Percentiles rank a stretch among this genome's conserved stretches.
These are phyloP conservation scores for Fusarium torulosum DNA, from an alignment of 2,329 filamentous ascomycete genomes.

Conservation along the genomic window DNA sequence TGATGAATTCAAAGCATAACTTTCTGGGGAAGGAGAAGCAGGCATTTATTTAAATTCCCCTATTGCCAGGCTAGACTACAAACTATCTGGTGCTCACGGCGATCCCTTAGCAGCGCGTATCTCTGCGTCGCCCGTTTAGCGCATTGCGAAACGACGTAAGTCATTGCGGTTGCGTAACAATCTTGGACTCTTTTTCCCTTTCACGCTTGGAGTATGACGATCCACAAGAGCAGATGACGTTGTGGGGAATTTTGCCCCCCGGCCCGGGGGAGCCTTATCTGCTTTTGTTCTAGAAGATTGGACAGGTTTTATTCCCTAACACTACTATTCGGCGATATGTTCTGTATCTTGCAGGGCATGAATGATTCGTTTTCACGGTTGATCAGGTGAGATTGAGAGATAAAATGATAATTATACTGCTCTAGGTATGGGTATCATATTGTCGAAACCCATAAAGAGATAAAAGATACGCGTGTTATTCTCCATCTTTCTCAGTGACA, in stretches of 20 bases:
- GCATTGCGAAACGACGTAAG: constrained; percentile 8
- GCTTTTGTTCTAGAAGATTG: constrained; percentile 32
- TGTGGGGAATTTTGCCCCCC: constrained; percentile 34
- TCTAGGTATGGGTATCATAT: not conserved
- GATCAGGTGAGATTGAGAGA: not conserved
- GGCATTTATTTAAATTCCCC: constrained; percentile 33
- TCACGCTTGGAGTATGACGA: constrained; percentile 24
- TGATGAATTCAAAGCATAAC: not conserved
- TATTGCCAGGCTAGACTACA: constrained; percentile 30
- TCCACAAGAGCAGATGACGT: constrained; percentile 40
- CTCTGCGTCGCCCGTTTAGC: not conserved
- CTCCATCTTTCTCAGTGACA: not conserved
- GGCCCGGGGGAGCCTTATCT: constrained; percentile 39
- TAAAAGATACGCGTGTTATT: constrained; percentile 9
- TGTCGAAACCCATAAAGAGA: not conserved
- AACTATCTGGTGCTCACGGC: constrained; percentile 8
- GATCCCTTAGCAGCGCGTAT: constrained; percentile 11
- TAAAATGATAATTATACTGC: not conserved
- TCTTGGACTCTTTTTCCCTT: not conserved
- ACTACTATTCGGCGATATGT: not conserved
- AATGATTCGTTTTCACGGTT: not conserved
- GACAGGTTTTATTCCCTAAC: not conserved
- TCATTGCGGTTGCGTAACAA: constrained; percentile 41
- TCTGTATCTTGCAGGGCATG: not conserved
- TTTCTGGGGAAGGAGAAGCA: not conserved